A percentile compares a stretch with the other conserved stretches of the same genome.
These are phyloP conservation scores for Aspergillus pseudotamarii DNA, from an alignment of 2,329 filamentous ascomycete genomes.

Conservation along the genomic window DNA sequence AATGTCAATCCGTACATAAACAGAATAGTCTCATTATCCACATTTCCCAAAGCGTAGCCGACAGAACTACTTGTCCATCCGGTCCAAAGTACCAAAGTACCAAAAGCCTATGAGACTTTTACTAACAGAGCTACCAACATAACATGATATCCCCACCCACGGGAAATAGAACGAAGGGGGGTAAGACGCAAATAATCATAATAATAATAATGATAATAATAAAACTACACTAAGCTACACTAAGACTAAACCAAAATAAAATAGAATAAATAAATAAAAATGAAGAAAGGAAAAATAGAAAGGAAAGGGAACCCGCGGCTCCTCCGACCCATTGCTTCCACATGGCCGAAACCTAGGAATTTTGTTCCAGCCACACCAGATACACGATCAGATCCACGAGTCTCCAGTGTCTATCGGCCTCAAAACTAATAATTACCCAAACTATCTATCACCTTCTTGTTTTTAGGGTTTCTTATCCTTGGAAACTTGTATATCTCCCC, in stretches of 20 bases:
- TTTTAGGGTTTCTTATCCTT: background rate
- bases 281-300: background rate
- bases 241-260: too few species aligned
- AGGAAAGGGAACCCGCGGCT: background rate
- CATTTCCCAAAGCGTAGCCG: background rate
- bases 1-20: background rate
- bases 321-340: background rate
- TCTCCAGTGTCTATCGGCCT: background rate
- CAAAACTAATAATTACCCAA: background rate
- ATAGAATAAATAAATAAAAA: background rate
- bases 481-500: background rate
- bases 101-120: too few species aligned
- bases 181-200: background rate
- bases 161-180: background rate
- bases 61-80: background rate
- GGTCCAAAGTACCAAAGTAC: background rate
- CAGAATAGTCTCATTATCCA: background rate
- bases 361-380: constrained; percentile 1
- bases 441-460: background rate
- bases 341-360: background rate
- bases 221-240: too few species aligned
- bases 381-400: background rate
- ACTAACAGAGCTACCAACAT: too few species aligned
- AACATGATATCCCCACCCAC: background rate
- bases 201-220: too few species aligned